A percentile compares a stretch with the other conserved stretches of the same genome.
Evolutionary conservation across 169 alveolate genomes (phyloP).

Genomic region (Eimeria maxima): DNA sequence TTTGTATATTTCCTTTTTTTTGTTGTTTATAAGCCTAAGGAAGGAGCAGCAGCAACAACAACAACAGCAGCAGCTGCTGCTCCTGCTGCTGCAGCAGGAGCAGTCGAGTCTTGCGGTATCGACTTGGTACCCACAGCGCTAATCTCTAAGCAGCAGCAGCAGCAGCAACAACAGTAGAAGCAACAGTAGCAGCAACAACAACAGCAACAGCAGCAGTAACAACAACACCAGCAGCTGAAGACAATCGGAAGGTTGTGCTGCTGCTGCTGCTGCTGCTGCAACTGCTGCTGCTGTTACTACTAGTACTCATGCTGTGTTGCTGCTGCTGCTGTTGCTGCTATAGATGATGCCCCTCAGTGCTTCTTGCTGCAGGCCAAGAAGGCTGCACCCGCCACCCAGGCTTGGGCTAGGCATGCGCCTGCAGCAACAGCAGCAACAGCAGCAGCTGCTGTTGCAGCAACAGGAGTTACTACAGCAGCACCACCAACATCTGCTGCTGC

Average conservation of each 20-base stretch:
- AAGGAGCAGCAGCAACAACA: neutral
- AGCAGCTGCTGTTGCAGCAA: neutral
- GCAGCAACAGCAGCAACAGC: neutral
- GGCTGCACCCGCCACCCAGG: slow-evolving; percentile 18
- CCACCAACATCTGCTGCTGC: slow-evolving; percentile 6
- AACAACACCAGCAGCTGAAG: neutral
- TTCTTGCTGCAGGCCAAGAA: neutral
- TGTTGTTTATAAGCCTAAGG: neutral
- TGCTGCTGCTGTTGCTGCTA: neutral
- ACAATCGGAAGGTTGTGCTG: neutral
- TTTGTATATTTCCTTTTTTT: neutral
- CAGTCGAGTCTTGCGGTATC: slow-evolving; percentile 5
- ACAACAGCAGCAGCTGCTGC: neutral
- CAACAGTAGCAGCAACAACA: slow-evolving; percentile 10
- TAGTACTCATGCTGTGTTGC: neutral
- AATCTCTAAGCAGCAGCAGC: neutral
- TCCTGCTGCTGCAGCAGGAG: neutral
- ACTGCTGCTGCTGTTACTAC: too few relatives aligned
- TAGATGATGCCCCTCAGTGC: neutral
- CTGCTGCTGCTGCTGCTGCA: slow-evolving; percentile 12
- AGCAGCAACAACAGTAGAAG: neutral
- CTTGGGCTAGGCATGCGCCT: neutral
- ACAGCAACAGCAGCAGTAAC: slow-evolving; percentile 6
- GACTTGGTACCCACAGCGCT: neutral
- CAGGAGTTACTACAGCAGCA: neutral